Evolutionary conservation across 805 yeast genomes (phyloP), one percentile per base, ranked within the genome.

Genomic region (Candida cerambycidarum): DNA sequence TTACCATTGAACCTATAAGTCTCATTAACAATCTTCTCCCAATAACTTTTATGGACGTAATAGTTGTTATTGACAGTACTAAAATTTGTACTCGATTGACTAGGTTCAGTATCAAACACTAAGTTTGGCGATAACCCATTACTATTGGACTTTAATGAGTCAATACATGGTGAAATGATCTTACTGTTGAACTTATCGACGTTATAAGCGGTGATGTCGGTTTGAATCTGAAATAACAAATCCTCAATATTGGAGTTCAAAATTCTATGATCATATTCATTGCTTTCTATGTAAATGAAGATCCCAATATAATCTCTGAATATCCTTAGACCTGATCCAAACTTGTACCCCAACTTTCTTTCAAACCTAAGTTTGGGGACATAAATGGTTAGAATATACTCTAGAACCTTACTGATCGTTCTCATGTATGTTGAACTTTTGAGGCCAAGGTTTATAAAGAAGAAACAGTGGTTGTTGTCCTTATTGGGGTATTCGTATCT

Each of bases 21-120:
- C 38, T 63, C 59, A 30, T 65, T 71, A 3, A 68, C 48, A 2
- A 83, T 79, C 43, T 76, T 76, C 41, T 75, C 80, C 75, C 79
- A 73, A 29, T 58, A 50, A 23, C 61, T 62, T 44, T 67, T 71
- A 56, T 84, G 90, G 2, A 34, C 35, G 16, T 34, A 39, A 37
- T 53, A 55, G 8, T 13, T 31, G 6, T 51, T 51, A 13, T 54
- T 55, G 10, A 45, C 46, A 1, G 36, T 27, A 4, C 47, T 43
- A 43, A 50, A 55, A 39, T 59, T 58, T 14, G 59, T 52, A 30
- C 72, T 65, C 9, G 59, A 50, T 17, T 50, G 50, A 14, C 50
- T 44, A 1, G 75, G 71, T 23, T 48, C 47, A 7, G 52, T 44
- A 21, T 50, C 50, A 36, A 47, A 57, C 12, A 61, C 47, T 3